Base-by-base conservation (phyloP, 352 stramenopile genomes). In the Elongisporangium anandrum region DNA sequence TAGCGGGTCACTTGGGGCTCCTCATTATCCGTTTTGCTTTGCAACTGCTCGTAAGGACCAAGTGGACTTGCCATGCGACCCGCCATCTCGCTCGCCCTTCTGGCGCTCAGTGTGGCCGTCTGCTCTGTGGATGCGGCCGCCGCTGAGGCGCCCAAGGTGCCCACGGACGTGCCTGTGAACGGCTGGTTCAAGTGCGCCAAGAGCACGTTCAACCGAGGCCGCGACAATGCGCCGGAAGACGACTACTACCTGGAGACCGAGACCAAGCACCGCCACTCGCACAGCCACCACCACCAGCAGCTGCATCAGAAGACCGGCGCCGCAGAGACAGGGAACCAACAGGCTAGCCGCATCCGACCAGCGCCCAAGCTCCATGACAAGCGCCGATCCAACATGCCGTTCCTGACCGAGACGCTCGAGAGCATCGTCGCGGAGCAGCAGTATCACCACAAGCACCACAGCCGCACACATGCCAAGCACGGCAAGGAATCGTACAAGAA, bases 131-230 rank as follows among this genome's bases (percentile, higher is more conserved):
- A 24, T 45, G 45, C 56, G 24, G 26, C 29, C 34, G 19, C 57
- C 26, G 21, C 26, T 10, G 57, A 63, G 9, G 34, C 34, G 1
- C 34, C 34, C 9, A 45, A 16, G 34, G 34, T 45, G 34, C 34
- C 34, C 49, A 52, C 64, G 29, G 56, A 63, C 16, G 49, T 78
- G 23, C 66, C 71, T 39, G 56, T 86, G 54, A 87, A 90, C 54
- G 79, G 79, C 38, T 90, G 80, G 80, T 88, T 74, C 47, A 68
- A 68, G 54, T 90, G 80, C 64, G 50, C 61, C 34, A 64, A 68
- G 49, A 19, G 45, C 23, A 15, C 24, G 7, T 45, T 45, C 34
- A 2, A 45, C 9, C 1, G 21, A 41, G 19, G 24, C 22, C 19
- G 19, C 19, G 56, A 78, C 52, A 58, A 62, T 21, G 66, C 66